Base-by-base conservation (phyloP, 345 rosid species). In the Gossypium longicalyx region DNA sequence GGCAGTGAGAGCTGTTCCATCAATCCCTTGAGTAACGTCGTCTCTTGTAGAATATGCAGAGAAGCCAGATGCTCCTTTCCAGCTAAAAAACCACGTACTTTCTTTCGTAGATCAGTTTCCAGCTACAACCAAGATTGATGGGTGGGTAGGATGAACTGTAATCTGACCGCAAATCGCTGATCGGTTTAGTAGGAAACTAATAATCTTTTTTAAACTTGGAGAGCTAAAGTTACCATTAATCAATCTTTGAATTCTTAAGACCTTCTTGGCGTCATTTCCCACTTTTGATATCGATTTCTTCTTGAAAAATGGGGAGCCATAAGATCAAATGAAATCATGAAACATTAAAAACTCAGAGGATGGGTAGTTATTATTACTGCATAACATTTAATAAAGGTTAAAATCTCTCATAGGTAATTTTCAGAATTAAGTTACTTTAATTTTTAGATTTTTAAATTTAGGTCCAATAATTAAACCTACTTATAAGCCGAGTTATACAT, bases 1-100 rank as follows among this genome's bases (percentile, higher is more conserved):
- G 74, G 90, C 85, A 59, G 88, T 85, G 73, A 84, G 85, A 56
- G 78, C 85, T 60, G 81, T 70, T 20, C 81, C 88, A 75, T 87
- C 85, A 56, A 87, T 59, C 70, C 82, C 86, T n/a, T 62, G 74
- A 12, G 90, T 85, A 54, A 85, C 83, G 67, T 84, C 78, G 41
- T 73, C 76, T 44, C 68, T 58, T 8, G 68, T 60, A 23, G 76
- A 73, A 47, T 34, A 45, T 8, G 76, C 67, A 60, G 76, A 73
- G 68, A 73, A 73, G 9, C 76, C 58, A 47, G 76, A 73, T 13
- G 68, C 57, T 45, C 76, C 76, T 58, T 58, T 59, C 56, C 76
- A 23, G 34, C 76, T 66, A 60, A 73, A 73, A 23, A 73, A 49
- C 76, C 76, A 73, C 76, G 59, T 73, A 9, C 27, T 73, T 60